phyloP scores from a whole-genome alignment of 2,329 filamentous ascomycete genomes.

The Trichoderma sp. region DNA sequence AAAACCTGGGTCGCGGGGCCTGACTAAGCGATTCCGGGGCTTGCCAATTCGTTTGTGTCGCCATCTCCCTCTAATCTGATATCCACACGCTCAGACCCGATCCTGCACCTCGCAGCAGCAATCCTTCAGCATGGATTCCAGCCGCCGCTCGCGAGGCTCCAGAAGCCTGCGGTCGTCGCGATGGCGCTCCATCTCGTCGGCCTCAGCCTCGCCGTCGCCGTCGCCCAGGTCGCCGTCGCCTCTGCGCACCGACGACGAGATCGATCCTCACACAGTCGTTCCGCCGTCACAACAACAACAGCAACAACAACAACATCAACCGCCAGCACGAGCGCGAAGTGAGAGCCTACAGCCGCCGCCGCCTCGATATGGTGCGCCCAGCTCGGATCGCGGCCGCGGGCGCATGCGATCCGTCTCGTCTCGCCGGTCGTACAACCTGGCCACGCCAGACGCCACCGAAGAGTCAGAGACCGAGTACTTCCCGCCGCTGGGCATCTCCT shows the following conservation, averaged over 20 bases:
- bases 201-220: not conserved
- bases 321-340: not conserved
- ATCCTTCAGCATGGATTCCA: slow-evolving; percentile 5
- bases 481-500: slow-evolving; percentile 5
- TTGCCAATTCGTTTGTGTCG: not conserved
- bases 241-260: not conserved
- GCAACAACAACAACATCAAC: not conserved
- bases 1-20: not conserved
- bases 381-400: not conserved
- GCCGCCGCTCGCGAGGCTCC: not conserved
- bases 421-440: slow-evolving; percentile 7
- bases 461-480: slow-evolving; percentile 28
- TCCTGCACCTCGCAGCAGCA: slow-evolving; percentile 5
- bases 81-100: slow-evolving; percentile 16
- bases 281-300: not conserved
- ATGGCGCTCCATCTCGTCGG: not conserved
- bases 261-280: slow-evolving; percentile 11
- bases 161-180: not conserved
- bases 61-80: not conserved
- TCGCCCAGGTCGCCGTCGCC: not conserved
- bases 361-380: not conserved
- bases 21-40: not conserved
- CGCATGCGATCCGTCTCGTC: slow-evolving; percentile 7
- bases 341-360: not conserved
- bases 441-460: slow-evolving; percentile 19